Conservation (phyloP, 176 grass and related monocot species). For the Typha latifolia region DNA sequence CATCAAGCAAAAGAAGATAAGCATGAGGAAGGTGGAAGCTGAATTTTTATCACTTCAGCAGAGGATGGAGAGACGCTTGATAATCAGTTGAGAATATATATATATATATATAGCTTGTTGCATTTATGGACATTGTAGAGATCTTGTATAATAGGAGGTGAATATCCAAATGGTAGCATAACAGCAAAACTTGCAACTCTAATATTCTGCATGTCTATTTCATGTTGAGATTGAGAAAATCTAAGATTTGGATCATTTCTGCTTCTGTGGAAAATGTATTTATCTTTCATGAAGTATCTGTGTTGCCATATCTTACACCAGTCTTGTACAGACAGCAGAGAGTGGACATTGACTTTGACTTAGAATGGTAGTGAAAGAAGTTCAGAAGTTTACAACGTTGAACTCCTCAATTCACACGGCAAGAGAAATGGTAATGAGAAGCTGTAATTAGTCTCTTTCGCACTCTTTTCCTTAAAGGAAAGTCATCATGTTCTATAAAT, state of each 20-base stretch:
- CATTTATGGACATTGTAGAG: background rate
- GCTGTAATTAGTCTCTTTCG: too few relatives aligned
- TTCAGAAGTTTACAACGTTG: background rate
- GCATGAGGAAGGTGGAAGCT: constrained; percentile 17
- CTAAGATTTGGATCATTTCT: too few relatives aligned
- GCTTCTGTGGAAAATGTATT: too few relatives aligned
- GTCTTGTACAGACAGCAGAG: too few relatives aligned
- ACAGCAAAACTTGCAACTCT: background rate
- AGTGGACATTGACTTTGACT: background rate
- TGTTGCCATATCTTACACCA: too few relatives aligned
- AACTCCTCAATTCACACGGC: background rate
- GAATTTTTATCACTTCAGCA: constrained; percentile 24
- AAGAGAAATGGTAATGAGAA: too few relatives aligned
- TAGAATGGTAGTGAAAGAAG: background rate
- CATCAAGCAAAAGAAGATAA: constrained; percentile 55
- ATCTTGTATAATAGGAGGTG: background rate
- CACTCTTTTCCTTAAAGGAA: too few relatives aligned
- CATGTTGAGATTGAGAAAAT: too few relatives aligned
- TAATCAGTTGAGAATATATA: constrained; percentile 12
- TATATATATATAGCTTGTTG: too few relatives aligned
- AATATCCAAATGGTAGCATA: background rate
- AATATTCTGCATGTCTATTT: too few relatives aligned
- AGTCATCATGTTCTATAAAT: too few relatives aligned
- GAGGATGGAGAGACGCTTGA: constrained; percentile 10
- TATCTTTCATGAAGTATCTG: too few relatives aligned